Percentiles rank a stretch among this genome's conserved stretches.
Evolutionary conservation across 768 basidiomycete genomes (phyloP).

Genomic region (Mycena belliarum): DNA sequence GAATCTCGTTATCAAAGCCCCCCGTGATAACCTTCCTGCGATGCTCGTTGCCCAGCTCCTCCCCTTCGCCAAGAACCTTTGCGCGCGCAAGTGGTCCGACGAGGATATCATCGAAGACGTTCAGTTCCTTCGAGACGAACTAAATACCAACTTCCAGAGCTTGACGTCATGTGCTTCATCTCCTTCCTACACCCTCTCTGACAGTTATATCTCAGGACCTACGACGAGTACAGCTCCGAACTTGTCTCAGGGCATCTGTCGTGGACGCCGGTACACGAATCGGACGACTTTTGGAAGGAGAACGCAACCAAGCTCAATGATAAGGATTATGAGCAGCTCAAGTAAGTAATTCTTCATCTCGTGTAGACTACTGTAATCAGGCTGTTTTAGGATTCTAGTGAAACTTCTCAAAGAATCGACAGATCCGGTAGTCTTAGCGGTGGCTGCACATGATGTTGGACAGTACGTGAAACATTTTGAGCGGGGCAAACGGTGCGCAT

Average conservation of each 20-base stretch:
- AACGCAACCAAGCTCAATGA: constrained; percentile 88
- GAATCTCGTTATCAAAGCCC: constrained; percentile 91
- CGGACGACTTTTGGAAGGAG: constrained; percentile 97
- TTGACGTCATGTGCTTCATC: constrained; percentile 69
- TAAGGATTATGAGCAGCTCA: constrained; percentile 79
- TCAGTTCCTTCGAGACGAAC: constrained; percentile 81
- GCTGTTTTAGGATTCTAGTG: constrained; percentile 61
- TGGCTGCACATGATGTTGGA: constrained; percentile 91
- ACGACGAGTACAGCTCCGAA: constrained; percentile 94
- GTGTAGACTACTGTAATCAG: not conserved
- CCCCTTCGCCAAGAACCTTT: constrained; percentile 84
- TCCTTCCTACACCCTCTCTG: not conserved
- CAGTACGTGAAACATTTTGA: constrained; percentile 93
- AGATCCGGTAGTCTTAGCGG: constrained; percentile 82
- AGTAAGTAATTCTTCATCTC: constrained; percentile 45
- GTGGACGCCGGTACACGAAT: constrained; percentile 96
- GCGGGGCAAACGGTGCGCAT: constrained; percentile 82
- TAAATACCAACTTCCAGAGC: constrained; percentile 84
- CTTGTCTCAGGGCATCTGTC: constrained; percentile 86
- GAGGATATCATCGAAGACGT: constrained; percentile 95
- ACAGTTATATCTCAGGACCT: constrained; percentile 60
- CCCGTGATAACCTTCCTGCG: constrained; percentile 83
- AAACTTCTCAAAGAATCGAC: constrained; percentile 66
- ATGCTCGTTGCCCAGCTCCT: constrained; percentile 90
- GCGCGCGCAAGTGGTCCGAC: constrained; percentile 86